Conservation (phyloP, 257 asterid species). For the Solanum corneliomulleri region DNA sequence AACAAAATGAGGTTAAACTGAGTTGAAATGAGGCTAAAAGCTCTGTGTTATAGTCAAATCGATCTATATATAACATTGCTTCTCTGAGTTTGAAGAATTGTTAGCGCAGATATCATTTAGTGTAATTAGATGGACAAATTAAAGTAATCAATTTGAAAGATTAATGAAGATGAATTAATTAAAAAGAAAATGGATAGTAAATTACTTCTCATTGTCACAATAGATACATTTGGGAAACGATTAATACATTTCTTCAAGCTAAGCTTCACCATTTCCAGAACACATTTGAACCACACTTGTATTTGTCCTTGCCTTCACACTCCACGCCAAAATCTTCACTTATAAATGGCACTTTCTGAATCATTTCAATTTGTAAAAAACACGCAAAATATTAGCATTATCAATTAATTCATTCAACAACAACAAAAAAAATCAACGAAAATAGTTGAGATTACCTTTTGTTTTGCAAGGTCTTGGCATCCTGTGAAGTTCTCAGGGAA, state of each 20-base stretch:
- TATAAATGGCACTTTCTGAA: conserved; percentile 81
- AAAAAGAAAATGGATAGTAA: not conserved
- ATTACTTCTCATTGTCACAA: not conserved
- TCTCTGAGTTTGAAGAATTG: not conserved
- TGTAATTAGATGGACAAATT: not conserved
- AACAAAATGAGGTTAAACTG: not conserved
- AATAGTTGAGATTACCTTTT: conserved; percentile 36
- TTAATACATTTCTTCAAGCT: conserved; percentile 2
- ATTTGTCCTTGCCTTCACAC: conserved; percentile 89
- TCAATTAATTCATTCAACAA: not conserved
- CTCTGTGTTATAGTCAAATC: not conserved
- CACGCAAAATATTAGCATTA: not conserved
- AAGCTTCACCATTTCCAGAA: conserved; percentile 80
- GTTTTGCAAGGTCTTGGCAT: conserved; percentile 99
- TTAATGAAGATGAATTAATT: not conserved
- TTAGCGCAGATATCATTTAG: too few species aligned
- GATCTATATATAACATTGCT: too few species aligned
- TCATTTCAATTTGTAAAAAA: conserved; percentile 1
- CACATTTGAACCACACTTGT: conserved; percentile 92
- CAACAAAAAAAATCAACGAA: too few species aligned
- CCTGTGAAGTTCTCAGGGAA: conserved; percentile 99
- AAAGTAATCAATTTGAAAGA: not conserved
- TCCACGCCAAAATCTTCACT: conserved; percentile 73
- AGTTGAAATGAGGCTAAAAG: not conserved
- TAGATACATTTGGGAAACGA: conserved; percentile 14